Percentiles rank a stretch among this genome's conserved stretches.
Conservation (phyloP, 1,284 basidiomycete genomes). For the Jaminaea rosea region DNA sequence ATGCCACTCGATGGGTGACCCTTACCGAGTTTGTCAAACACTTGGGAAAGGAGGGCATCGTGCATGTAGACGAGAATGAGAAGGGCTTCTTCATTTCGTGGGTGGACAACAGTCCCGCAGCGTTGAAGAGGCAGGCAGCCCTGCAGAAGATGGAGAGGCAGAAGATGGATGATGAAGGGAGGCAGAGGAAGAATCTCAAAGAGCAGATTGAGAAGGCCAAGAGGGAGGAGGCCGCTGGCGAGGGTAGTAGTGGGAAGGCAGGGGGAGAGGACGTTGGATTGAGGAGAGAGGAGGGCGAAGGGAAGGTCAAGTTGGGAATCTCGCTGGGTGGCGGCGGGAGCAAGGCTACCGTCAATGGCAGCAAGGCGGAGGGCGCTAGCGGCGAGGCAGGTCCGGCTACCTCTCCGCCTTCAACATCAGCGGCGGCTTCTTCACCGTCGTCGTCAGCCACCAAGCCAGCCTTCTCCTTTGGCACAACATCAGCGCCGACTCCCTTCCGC, state of each 20-base stretch:
- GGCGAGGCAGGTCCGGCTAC: not conserved
- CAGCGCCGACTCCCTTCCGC: not conserved
- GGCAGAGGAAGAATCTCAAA: constrained; percentile 76
- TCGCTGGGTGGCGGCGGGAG: no score
- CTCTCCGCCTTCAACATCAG: no score
- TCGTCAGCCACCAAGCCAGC: no score
- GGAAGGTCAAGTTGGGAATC: no score
- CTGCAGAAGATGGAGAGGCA: constrained; percentile 87
- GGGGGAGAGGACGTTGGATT: no score
- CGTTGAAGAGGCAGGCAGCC: constrained; percentile 78
- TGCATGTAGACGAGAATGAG: constrained; percentile 91
- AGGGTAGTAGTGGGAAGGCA: no score
- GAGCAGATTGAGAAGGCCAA: constrained; percentile 87
- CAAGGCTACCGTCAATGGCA: no score
- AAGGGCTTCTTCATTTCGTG: constrained; percentile 94
- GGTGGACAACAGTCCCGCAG: constrained; percentile 92
- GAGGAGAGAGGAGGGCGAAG: not conserved
- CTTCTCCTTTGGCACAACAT: no score
- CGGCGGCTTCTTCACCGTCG: no score
- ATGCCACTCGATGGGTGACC: constrained; percentile 93
- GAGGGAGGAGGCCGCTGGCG: constrained; percentile 35
- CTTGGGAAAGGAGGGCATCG: constrained; percentile 76
- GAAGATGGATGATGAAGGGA: constrained; percentile 84
- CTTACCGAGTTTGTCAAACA: constrained; percentile 88
- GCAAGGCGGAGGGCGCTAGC: not conserved